phyloP scores from a whole-genome alignment of 495 filamentous ascomycete genomes.

The Penicillium bialowiezense region DNA sequence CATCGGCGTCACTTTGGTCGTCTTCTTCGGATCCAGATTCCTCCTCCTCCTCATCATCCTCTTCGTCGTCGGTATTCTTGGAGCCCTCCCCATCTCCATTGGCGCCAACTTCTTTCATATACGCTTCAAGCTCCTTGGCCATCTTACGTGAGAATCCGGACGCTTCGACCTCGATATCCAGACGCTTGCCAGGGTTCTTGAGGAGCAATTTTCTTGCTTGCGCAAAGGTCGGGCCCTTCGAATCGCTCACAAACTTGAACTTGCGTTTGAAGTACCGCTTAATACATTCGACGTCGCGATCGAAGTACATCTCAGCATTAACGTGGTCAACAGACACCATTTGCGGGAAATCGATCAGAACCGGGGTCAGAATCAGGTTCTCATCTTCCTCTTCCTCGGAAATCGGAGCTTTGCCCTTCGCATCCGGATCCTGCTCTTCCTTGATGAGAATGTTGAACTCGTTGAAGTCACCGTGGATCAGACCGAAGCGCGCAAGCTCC shows the following conservation, averaged over 20 bases:
- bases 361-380: slow-evolving; percentile 50
- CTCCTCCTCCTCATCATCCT: slow-evolving; percentile 35
- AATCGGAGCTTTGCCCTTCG: slow-evolving; percentile 32
- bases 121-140: slow-evolving; percentile 85
- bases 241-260: slow-evolving; percentile 81
- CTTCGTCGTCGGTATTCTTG: slow-evolving; percentile 29
- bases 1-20: slow-evolving; percentile 9
- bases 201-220: slow-evolving; percentile 76
- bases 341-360: slow-evolving; percentile 97
- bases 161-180: slow-evolving; percentile 88
- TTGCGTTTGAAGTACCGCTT: slow-evolving; percentile 87
- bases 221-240: slow-evolving; percentile 77
- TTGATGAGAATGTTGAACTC: slow-evolving; percentile 98
- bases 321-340: slow-evolving; percentile 93
- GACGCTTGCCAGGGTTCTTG: slow-evolving; percentile 59
- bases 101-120: slow-evolving; percentile 72
- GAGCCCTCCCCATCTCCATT: slow-evolving; percentile 51
- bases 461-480: slow-evolving; percentile 99
- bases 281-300: slow-evolving; percentile 90
- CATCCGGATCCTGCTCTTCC: slow-evolving; percentile 53
- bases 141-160: slow-evolving; percentile 96
- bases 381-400: slow-evolving; percentile 27
- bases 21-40: slow-evolving; percentile 16
- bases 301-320: slow-evolving; percentile 94
- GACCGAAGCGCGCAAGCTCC: slow-evolving; percentile 75